These are phyloP conservation scores for Dactylellina sp. DNA, from an alignment of 2,329 filamentous ascomycete genomes.

Conservation along the genomic window DNA sequence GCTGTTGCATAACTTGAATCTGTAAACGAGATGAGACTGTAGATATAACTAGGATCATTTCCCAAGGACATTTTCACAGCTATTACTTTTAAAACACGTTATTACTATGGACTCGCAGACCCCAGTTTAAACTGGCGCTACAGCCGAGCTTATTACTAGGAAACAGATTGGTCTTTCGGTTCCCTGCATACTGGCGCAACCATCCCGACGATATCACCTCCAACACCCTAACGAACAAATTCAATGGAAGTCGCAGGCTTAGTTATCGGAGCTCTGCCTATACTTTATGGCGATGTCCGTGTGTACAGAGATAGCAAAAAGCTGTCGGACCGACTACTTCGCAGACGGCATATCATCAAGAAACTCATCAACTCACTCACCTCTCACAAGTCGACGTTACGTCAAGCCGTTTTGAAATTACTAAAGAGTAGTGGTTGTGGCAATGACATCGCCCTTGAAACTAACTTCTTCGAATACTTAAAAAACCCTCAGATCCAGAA, in stretches of 20 bases:
- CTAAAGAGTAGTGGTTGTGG: conserved; percentile 32
- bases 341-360: conserved; percentile 26
- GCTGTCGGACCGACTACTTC: conserved; percentile 20
- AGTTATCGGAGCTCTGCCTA: conserved; percentile 47
- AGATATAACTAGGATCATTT: too few relatives aligned
- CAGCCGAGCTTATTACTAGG: too few relatives aligned
- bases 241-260: conserved; percentile 48
- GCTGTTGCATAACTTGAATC: too few relatives aligned
- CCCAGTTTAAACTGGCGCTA: too few relatives aligned
- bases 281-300: conserved; percentile 32
- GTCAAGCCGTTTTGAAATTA: conserved; percentile 27
- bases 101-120: too few relatives aligned
- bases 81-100: too few relatives aligned
- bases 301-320: conserved; percentile 38
- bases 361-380: conserved; percentile 41
- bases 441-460: conserved; percentile 20
- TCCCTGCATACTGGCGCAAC: too few relatives aligned
- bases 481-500: conserved; percentile 23
- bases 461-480: conserved; percentile 29
- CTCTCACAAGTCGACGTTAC: conserved; percentile 27
- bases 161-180: too few relatives aligned
- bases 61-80: too few relatives aligned
- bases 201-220: too few relatives aligned
- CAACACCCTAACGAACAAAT: too few relatives aligned
- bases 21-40: too few relatives aligned